Base-by-base conservation (phyloP, 2,329 filamentous ascomycete species). In the Tolypocladium pustulatum region DNA sequence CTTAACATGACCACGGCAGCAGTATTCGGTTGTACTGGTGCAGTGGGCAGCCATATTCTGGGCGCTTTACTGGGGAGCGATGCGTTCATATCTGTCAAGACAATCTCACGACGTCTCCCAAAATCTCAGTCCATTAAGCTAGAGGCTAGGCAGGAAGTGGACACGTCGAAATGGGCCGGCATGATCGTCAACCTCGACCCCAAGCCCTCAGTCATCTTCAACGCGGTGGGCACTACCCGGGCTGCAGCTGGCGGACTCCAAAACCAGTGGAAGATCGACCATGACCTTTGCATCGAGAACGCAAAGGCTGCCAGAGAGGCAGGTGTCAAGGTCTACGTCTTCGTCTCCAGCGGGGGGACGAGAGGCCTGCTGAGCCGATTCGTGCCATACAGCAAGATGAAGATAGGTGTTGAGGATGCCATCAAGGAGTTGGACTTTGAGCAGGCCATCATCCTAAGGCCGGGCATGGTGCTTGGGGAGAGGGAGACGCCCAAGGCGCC, bases 191-290 rank as follows among this genome's bases (percentile, higher is more conserved):
- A 76, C 40, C 73, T 88, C 54, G 68, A 74, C 0, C 82, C 86
- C 0, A 62, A 77, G 0, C 85, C 89, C 0, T 70, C 77, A 1
- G 76, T 88, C 63, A 86, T 94, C 75, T 84, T 93, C 75, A 91
- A 88, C 2, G 83, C 84, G 1, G 81, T 97, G 1, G 93, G 87
- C 59, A 96, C 91, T 2, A 97, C 91, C 0, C 83, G 85, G 54
- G 87, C 78, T 0, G 79, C 80, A 15, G 91, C 91, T 0, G 92
- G 92, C 61, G 80, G 88, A 59, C 75, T 96, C 63, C 87, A 85
- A 36, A 85, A 86, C 61, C 92, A 97, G 75, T 88, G 90, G 76
- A 89, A 89, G 69, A 89, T 97, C 63, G 93, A 97, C 75, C 84
- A 91, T 69, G 91, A 94, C 68, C 78, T 96, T 49, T 96, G 96